Evolutionary conservation across 1,284 basidiomycete genomes (phyloP), one percentile per base, ranked within the genome.

Genomic region (Ustilago cynodontis): DNA sequence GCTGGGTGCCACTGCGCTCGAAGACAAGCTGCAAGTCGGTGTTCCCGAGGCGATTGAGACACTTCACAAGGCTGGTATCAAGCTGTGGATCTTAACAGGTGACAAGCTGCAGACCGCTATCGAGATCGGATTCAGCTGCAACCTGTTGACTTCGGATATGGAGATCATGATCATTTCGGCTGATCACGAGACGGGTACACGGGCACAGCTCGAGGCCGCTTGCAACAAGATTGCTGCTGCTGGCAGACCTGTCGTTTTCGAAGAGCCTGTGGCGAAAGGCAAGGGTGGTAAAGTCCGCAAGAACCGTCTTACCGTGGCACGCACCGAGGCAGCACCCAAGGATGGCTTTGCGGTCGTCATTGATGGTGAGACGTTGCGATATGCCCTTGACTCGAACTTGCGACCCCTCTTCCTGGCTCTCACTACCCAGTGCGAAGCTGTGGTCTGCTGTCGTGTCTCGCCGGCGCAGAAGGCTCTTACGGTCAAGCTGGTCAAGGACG

Each of bases 91-190:
- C 85, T 87, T 95, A 63, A 95, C 94, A 35, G 95, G 95, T 55
- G 95, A 98, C 88, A 98, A 98, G 87, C 89, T 98, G 1, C 95
- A 98, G 87, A 98, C 95, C 3, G 95, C 95, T 20, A 98, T 98
- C 84, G 95, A 98, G 86, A 98, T 98, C 69, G 92, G 91, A 59
- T 77, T 80, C 67, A 79, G 77, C 29, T 83, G 81, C 74, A 65
- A 73, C 63, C 63, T 69, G 51, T 62, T 77, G 11, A 74, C 77
- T 28, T 72, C 79, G 28, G 72, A 82, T 43, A 86, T 88, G 87
- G 95, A 98, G 76, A 88, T 98, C 72, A 98, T 98, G 94, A 98
- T 98, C 82, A 89, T 98, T 39, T 94, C 94, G 0, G 93, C 95
- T 0, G 93, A 94, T 74, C 90, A 90, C 0, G 87, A 89, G 39